A percentile compares a stretch with the other conserved stretches of the same genome.
Conservation (phyloP, 2,329 filamentous ascomycete species). For the Aspergillus sp. region DNA sequence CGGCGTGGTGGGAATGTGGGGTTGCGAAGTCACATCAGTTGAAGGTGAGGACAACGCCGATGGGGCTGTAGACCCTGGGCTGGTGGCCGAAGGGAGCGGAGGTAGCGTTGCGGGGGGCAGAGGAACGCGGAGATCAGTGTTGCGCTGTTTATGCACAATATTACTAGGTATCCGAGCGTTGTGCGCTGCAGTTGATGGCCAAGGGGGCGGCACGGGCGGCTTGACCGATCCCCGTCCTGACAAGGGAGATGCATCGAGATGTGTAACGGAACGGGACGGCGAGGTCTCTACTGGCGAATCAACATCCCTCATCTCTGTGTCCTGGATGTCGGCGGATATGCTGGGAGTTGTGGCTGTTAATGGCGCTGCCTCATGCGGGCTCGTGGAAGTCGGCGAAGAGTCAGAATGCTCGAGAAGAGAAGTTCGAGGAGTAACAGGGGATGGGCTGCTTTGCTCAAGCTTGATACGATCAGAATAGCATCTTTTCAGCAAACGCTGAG, state of each 20-base stretch:
- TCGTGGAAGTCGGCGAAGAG: slow-evolving; percentile 16
- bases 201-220: slow-evolving; percentile 31
- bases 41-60: slow-evolving; percentile 32
- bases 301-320: slow-evolving; percentile 52
- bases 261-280: slow-evolving; percentile 17
- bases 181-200: slow-evolving; percentile 43
- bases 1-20: slow-evolving; percentile 22
- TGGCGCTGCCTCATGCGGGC: slow-evolving; percentile 11
- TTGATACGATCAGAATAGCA: slow-evolving; percentile 44
- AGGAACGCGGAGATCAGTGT: slow-evolving; percentile 29
- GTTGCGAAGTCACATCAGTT: slow-evolving; percentile 28
- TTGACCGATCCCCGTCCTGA: slow-evolving; percentile 20
- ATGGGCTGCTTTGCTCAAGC: slow-evolving; percentile 31
- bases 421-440: slow-evolving; percentile 16
- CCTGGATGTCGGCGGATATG: slow-evolving; percentile 26
- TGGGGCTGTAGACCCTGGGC: slow-evolving; percentile 34
- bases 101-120: slow-evolving; percentile 27
- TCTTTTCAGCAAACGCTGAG: slow-evolving; percentile 45
- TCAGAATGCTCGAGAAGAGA: slow-evolving; percentile 9
- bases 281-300: slow-evolving; percentile 26
- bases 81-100: slow-evolving; percentile 26
- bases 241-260: slow-evolving; percentile 19
- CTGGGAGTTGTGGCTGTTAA: slow-evolving; percentile 15
- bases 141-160: slow-evolving; percentile 19
- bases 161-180: slow-evolving; percentile 32